Conservation (phyloP, 2,329 filamentous ascomycete species). For the Hymenoscyphus infarciens region DNA sequence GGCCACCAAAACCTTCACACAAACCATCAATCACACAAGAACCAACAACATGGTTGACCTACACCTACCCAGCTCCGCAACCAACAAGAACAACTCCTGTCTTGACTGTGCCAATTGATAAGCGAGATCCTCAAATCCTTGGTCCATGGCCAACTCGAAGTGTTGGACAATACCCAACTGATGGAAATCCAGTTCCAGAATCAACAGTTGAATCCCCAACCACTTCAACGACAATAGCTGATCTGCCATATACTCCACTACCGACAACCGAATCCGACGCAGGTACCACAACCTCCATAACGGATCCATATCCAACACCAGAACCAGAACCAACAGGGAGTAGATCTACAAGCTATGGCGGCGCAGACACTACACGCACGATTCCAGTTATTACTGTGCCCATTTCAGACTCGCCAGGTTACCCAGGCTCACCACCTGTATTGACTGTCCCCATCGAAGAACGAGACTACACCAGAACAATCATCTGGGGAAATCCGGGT, state of each 20-base stretch:
- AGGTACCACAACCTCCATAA: not conserved
- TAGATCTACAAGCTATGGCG: conserved; percentile 1
- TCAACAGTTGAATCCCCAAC: not conserved
- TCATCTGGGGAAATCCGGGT: not conserved
- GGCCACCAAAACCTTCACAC: conserved; percentile 2
- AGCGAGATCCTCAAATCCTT: conserved; percentile 15
- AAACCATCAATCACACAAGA: not conserved
- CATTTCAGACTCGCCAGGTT: not conserved
- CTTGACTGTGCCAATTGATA: conserved; percentile 8
- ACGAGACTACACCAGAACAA: not conserved
- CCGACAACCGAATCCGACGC: not conserved
- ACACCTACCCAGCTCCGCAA: conserved; percentile 1
- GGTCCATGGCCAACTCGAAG: conserved; percentile 9
- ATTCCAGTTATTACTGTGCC: not conserved
- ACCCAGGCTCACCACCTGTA: not conserved
- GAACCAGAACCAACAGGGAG: not conserved
- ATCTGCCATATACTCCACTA: not conserved
- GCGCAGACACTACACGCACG: conserved; percentile 6
- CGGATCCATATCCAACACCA: not conserved
- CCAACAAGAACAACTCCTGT: conserved; percentile 5
- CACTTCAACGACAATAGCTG: not conserved
- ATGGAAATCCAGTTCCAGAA: not conserved
- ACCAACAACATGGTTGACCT: conserved; percentile 7
- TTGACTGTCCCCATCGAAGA: not conserved
- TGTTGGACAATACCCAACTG: not conserved